phyloP scores from a whole-genome alignment of 2,329 filamentous ascomycete species.

The Zasmidium citrigriseum region DNA sequence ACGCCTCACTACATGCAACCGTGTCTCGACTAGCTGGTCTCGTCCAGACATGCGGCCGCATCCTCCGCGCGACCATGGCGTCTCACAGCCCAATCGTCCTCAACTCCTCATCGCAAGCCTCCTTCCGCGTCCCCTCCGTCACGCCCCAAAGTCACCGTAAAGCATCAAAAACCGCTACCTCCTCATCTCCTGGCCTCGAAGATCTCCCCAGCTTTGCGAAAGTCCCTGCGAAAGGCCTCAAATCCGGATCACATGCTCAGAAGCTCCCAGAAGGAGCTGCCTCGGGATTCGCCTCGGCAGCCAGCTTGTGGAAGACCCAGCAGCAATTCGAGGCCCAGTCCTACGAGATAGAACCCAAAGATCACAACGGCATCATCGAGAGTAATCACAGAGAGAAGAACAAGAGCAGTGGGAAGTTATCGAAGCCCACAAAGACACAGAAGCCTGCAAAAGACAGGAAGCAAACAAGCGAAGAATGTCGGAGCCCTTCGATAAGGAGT shows the following conservation, averaged over 20 bases:
- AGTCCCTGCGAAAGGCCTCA: not conserved
- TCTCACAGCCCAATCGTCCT: slow-evolving; percentile 25
- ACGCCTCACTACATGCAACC: not conserved
- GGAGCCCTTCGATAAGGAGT: not conserved
- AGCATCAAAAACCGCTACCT: slow-evolving; percentile 1
- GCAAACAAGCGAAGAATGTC: not conserved
- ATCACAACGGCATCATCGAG: too few relatives aligned
- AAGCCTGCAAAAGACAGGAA: not conserved
- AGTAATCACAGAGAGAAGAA: too few relatives aligned
- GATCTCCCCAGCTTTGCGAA: slow-evolving; percentile 17
- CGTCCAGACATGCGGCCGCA: slow-evolving; percentile 15
- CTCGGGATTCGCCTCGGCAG: slow-evolving; percentile 20
- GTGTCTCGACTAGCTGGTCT: not conserved
- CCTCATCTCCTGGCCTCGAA: slow-evolving; percentile 23
- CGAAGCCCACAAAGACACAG: slow-evolving; percentile 8
- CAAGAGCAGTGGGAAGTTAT: slow-evolving; percentile 11
- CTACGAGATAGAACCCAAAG: not conserved
- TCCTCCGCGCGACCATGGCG: slow-evolving; percentile 18
- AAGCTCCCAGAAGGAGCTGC: slow-evolving; percentile 10
- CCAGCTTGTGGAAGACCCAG: slow-evolving; percentile 12
- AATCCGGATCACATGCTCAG: slow-evolving; percentile 15
- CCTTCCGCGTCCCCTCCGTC: slow-evolving; percentile 19
- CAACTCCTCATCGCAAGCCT: slow-evolving; percentile 23
- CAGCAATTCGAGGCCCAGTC: slow-evolving; percentile 3
- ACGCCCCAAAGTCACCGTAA: slow-evolving; percentile 19